Evolutionary conservation across 768 basidiomycete genomes (phyloP).

Genomic region (Kwoniella europaea): DNA sequence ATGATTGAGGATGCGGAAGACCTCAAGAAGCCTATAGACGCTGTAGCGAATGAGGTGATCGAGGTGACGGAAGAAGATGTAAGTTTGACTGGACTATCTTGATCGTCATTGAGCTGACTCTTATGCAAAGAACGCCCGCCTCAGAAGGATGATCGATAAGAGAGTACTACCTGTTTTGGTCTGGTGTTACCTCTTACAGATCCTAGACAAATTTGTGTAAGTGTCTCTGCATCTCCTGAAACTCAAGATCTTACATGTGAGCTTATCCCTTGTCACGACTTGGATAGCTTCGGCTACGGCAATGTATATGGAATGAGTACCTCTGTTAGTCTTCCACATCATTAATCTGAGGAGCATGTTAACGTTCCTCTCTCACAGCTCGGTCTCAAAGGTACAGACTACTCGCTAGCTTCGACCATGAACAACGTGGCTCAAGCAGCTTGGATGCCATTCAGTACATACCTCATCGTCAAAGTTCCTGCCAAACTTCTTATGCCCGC

Average conservation of each 20-base stretch:
- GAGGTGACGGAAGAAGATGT: constrained; percentile 51
- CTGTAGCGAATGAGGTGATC: constrained; percentile 37
- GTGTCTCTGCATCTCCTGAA: neutral
- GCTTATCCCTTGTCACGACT: too few species aligned
- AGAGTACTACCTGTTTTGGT: constrained; percentile 44
- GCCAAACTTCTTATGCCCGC: constrained; percentile 45
- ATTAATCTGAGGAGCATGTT: too few species aligned
- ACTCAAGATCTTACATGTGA: too few species aligned
- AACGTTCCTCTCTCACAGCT: neutral
- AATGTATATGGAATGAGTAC: constrained; percentile 43
- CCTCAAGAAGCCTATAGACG: constrained; percentile 11
- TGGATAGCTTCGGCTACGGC: constrained; percentile 39
- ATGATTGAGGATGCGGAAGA: constrained; percentile 17
- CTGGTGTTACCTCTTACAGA: constrained; percentile 52
- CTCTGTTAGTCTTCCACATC: constrained; percentile 19
- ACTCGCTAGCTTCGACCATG: constrained; percentile 29
- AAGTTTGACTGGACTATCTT: constrained; percentile 17
- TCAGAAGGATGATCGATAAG: constrained; percentile 47
- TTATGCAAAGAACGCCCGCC: constrained; percentile 32
- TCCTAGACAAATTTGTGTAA: constrained; percentile 42
- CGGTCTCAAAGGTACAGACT: constrained; percentile 6
- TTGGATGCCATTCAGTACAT: constrained; percentile 54
- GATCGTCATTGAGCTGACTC: neutral
- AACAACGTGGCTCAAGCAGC: constrained; percentile 51
- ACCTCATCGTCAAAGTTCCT: constrained; percentile 50